Percentiles rank a stretch among this genome's conserved stretches.
These are phyloP conservation scores for Rhizopogon roseolus DNA, from an alignment of 768 basidiomycete genomes.

Conservation along the genomic window DNA sequence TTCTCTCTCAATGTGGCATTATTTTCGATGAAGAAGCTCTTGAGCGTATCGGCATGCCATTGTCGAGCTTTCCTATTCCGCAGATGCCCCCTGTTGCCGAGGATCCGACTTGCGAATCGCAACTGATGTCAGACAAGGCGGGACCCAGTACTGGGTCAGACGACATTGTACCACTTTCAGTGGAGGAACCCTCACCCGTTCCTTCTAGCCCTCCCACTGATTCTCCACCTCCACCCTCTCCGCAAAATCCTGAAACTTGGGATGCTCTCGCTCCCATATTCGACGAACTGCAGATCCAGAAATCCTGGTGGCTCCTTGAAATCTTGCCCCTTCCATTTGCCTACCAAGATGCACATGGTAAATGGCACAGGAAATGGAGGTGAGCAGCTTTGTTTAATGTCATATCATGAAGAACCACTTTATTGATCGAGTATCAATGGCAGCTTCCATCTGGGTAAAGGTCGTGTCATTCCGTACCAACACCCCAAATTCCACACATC, in stretches of 20 bases:
- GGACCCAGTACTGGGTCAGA: not conserved
- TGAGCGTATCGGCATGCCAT: conserved; percentile 33
- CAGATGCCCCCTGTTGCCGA: conserved; percentile 1
- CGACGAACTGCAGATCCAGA: conserved; percentile 42
- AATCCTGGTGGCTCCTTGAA: conserved; percentile 72
- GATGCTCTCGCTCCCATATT: conserved; percentile 45
- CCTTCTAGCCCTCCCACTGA: not conserved
- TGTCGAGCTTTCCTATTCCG: conserved; percentile 3
- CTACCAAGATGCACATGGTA: conserved; percentile 52
- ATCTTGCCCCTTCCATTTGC: conserved; percentile 48
- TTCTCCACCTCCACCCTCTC: not conserved
- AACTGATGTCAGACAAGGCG: not conserved
- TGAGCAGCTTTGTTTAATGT: conserved; percentile 28
- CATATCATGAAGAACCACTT: not conserved
- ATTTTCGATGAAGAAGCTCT: conserved; percentile 50
- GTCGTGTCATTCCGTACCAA: conserved; percentile 41
- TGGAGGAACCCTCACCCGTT: not conserved
- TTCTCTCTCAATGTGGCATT: conserved; percentile 53
- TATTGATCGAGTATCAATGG: not conserved
- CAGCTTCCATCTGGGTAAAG: conserved; percentile 48
- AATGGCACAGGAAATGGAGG: conserved; percentile 53
- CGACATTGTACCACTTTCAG: not conserved
- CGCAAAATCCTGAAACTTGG: conserved; percentile 9
- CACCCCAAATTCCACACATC: conserved; percentile 58
- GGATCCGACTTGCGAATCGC: not conserved